A percentile compares a stretch with the other conserved stretches of the same genome.
phyloP scores from a whole-genome alignment of 192 early-diverging fungal genomes.

The Spizellomyces punctatus region DNA sequence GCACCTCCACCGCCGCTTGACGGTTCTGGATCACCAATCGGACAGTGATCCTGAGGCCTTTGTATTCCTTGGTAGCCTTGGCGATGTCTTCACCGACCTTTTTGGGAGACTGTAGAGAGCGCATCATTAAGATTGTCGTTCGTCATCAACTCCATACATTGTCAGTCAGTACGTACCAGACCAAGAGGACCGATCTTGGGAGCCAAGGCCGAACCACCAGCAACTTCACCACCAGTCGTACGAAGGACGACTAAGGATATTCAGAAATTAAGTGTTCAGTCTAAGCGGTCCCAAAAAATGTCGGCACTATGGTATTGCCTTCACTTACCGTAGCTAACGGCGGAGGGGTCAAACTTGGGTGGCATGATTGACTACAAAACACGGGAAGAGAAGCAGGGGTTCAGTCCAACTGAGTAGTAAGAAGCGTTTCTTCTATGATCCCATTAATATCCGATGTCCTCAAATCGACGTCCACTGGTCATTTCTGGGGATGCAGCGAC shows the following conservation, averaged over 20 bases:
- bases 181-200: slow-evolving; percentile 99
- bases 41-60: slow-evolving; percentile 98
- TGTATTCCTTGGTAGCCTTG: slow-evolving; percentile 99
- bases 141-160: neutral
- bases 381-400: neutral
- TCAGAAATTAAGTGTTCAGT: neutral
- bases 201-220: slow-evolving; percentile 94
- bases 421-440: too few relatives aligned
- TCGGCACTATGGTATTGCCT: neutral
- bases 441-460: too few relatives aligned
- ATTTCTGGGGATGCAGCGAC: too few relatives aligned
- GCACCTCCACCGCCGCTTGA: slow-evolving; percentile 95
- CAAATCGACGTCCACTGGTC: neutral
- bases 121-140: neutral
- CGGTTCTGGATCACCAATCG: slow-evolving; percentile 99
- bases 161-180: slow-evolving; percentile 54
- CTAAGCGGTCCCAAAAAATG: neutral
- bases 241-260: slow-evolving; percentile 76
- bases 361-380: slow-evolving; percentile 62
- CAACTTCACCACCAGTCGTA: slow-evolving; percentile 97
- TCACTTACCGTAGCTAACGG: slow-evolving; percentile 64
- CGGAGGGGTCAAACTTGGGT: slow-evolving; percentile 85
- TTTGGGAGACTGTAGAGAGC: slow-evolving; percentile 79
- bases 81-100: slow-evolving; percentile 99
- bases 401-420: too few relatives aligned